These are phyloP conservation scores for Penicillium sp. DNA, from an alignment of 2,329 filamentous ascomycete species.

Conservation along the genomic window DNA sequence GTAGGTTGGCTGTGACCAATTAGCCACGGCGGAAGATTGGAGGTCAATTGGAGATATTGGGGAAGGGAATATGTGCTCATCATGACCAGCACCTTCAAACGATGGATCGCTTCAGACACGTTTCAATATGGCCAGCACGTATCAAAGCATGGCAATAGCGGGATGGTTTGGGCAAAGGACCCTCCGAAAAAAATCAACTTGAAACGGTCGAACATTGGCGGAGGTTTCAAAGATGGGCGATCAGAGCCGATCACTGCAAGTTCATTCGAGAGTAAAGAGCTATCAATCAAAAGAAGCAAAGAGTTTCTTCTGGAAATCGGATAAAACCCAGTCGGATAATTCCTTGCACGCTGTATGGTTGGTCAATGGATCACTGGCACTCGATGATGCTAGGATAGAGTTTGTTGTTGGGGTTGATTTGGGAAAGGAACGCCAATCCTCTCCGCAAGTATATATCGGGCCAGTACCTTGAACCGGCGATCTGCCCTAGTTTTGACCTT, in stretches of 20 bases:
- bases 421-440: not conserved
- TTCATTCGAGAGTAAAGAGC: not conserved
- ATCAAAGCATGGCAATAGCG: not conserved
- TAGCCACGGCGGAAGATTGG: not conserved
- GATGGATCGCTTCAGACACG: constrained; percentile 3
- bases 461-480: not conserved
- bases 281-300: constrained; percentile 7
- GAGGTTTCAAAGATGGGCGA: constrained; percentile 23
- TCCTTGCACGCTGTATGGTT: not conserved
- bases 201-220: constrained; percentile 24
- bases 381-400: not conserved
- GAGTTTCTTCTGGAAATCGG: constrained; percentile 9
- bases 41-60: not conserved
- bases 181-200: constrained; percentile 10
- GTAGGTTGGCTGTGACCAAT: too few species aligned
- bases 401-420: not conserved
- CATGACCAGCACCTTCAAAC: not conserved
- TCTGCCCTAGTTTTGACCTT: not conserved
- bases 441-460: constrained; percentile 13
- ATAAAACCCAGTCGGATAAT: constrained; percentile 11
- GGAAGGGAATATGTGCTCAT: not conserved
- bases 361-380: not conserved
- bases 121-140: not conserved
- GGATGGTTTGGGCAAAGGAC: constrained; percentile 3
- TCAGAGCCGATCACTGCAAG: constrained; percentile 12